Evolutionary conservation across 225 moss, liverwort and hornwort species (phyloP).

Genomic region (Physcomitrellopsis africana): DNA sequence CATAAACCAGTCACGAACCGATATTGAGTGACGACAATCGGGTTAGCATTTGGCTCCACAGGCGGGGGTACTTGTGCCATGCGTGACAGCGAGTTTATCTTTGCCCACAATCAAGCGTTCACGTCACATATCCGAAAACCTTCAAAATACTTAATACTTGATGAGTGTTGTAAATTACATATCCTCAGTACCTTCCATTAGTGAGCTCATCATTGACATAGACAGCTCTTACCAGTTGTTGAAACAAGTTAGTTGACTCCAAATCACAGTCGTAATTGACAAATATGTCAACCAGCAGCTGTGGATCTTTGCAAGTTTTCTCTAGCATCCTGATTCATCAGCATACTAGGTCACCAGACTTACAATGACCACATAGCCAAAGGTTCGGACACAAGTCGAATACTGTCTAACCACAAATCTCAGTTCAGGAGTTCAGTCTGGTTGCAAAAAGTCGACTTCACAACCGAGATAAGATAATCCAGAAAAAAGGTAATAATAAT

Average conservation of each 20-base stretch:
- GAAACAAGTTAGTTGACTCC: constrained; percentile 87
- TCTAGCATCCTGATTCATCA: constrained; percentile 72
- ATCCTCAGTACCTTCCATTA: background rate
- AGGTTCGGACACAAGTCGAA: constrained; percentile 3
- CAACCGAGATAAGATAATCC: constrained; percentile 1
- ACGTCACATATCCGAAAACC: constrained; percentile 28
- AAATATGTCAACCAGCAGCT: constrained; percentile 86
- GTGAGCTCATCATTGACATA: constrained; percentile 16
- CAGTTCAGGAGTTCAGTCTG: constrained; percentile 1
- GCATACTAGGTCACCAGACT: constrained; percentile 24
- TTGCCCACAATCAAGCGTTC: constrained; percentile 22
- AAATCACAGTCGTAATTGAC: constrained; percentile 98
- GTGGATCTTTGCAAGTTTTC: constrained; percentile 83
- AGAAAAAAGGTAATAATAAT: background rate
- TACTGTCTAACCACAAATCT: background rate
- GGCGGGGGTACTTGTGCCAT: constrained; percentile 63
- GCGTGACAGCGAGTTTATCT: constrained; percentile 82
- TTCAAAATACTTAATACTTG: constrained; percentile 15
- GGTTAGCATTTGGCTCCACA: constrained; percentile 59
- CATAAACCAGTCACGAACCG: constrained; percentile 62
- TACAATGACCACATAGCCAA: constrained; percentile 2
- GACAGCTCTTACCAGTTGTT: constrained; percentile 71
- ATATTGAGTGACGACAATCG: constrained; percentile 53
- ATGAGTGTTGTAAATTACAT: constrained; percentile 5
- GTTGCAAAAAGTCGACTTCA: constrained; percentile 2